These are phyloP conservation scores for Cadophora gregata DNA, from an alignment of 2,329 filamentous ascomycete genomes.

Conservation along the genomic window DNA sequence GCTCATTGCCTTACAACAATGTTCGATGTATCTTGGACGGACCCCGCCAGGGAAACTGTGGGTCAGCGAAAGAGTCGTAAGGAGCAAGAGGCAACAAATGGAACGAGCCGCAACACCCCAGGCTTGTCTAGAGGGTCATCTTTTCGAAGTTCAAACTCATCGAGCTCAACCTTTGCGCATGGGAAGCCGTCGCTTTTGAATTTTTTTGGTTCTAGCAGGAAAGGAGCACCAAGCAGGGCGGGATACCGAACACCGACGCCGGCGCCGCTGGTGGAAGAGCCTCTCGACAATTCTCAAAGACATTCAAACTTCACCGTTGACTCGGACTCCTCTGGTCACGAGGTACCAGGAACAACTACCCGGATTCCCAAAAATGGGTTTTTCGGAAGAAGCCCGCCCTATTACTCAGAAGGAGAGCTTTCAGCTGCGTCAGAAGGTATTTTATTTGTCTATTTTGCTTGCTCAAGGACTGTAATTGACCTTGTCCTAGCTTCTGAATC, in stretches of 20 bases:
- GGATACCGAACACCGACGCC: constrained; percentile 8
- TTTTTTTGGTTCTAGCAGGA: constrained; percentile 24
- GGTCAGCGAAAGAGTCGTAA: constrained; percentile 42
- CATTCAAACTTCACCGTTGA: constrained; percentile 19
- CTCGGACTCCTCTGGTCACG: constrained; percentile 19
- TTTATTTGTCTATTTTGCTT: background rate
- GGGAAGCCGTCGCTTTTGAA: constrained; percentile 26
- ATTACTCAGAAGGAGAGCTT: constrained; percentile 28
- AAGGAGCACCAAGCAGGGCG: background rate
- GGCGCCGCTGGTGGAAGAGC: background rate
- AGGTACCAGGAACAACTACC: constrained; percentile 1
- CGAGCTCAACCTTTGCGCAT: constrained; percentile 17
- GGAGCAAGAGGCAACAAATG: constrained; percentile 29
- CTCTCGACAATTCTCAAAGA: constrained; percentile 1
- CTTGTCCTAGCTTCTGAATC: constrained; percentile 48
- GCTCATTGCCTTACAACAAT: constrained; percentile 28
- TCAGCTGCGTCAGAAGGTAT: constrained; percentile 38
- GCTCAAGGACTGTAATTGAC: background rate
- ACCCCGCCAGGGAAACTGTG: constrained; percentile 42
- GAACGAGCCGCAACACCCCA: constrained; percentile 5
- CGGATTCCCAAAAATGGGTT: constrained; percentile 13
- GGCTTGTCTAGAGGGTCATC: constrained; percentile 26
- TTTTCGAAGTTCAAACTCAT: constrained; percentile 26
- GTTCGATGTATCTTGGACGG: constrained; percentile 45
- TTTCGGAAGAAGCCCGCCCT: constrained; percentile 17